These are phyloP conservation scores for Westerdykella aurantiaca DNA, from an alignment of 2,329 filamentous ascomycete genomes.

Conservation along the genomic window DNA sequence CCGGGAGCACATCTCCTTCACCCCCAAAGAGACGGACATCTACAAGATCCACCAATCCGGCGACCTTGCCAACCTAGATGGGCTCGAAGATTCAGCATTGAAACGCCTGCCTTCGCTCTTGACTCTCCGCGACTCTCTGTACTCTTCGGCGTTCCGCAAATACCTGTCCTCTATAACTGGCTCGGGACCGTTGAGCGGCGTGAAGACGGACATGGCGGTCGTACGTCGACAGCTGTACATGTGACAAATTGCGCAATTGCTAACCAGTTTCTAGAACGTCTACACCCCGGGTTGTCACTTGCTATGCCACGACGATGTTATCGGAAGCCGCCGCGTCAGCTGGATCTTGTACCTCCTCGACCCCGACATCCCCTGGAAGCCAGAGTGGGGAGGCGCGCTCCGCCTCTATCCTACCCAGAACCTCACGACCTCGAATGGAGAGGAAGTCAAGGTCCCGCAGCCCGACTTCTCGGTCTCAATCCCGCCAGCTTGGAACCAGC, in stretches of 20 bases:
- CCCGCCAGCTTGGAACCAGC: slow-evolving; percentile 92
- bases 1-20: slow-evolving; percentile 85
- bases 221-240: slow-evolving; percentile 13
- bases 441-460: slow-evolving; percentile 70
- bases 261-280: slow-evolving; percentile 55
- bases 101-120: slow-evolving; percentile 85
- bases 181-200: slow-evolving; percentile 79
- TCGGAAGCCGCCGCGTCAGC: slow-evolving; percentile 90
- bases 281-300: slow-evolving; percentile 96
- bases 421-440: slow-evolving; percentile 61
- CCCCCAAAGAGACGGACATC: slow-evolving; percentile 97
- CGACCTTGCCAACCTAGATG: slow-evolving; percentile 93
- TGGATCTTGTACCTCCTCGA: slow-evolving; percentile 96
- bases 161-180: slow-evolving; percentile 83
- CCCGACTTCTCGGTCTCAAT: slow-evolving; percentile 77
- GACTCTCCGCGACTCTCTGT: slow-evolving; percentile 85
- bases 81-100: slow-evolving; percentile 79
- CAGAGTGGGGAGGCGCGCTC: slow-evolving; percentile 87
- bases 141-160: slow-evolving; percentile 81
- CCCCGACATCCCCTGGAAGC: slow-evolving; percentile 83
- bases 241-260: slow-evolving; percentile 1
- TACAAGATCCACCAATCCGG: slow-evolving; percentile 99
- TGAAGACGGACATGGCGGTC: slow-evolving; percentile 98
- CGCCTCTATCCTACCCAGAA: slow-evolving; percentile 75
- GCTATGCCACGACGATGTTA: slow-evolving; percentile 96